A percentile compares a stretch with the other conserved stretches of the same genome.
phyloP scores from a whole-genome alignment of 768 basidiomycete genomes.

The Asterophora lycoperdoides region DNA sequence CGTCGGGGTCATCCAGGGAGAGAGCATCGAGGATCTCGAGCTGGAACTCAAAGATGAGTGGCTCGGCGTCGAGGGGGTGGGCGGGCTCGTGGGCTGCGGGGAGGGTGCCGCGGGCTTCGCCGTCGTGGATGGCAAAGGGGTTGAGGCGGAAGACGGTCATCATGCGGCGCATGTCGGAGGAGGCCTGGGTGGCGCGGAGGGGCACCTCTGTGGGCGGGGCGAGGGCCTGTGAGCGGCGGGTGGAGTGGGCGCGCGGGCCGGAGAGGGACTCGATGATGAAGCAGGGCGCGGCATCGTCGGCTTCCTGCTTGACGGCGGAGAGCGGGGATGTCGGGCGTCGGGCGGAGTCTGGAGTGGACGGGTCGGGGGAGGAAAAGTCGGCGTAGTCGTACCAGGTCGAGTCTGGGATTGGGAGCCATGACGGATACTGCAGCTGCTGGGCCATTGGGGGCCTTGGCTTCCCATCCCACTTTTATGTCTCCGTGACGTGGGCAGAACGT shows the following conservation, averaged over 20 bases:
- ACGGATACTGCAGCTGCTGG: too few relatives aligned
- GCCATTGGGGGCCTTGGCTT: too few relatives aligned
- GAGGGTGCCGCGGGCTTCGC: conserved; percentile 35
- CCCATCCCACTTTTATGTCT: conserved; percentile 9
- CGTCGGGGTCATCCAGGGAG: conserved; percentile 15
- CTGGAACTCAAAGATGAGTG: conserved; percentile 65
- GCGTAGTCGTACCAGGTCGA: not conserved
- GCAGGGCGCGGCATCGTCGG: conserved; percentile 33
- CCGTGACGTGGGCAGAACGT: conserved; percentile 20
- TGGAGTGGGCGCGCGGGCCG: conserved; percentile 15
- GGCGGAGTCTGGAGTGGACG: conserved; percentile 14
- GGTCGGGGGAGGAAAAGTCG: conserved; percentile 9
- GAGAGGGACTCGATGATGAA: conserved; percentile 43
- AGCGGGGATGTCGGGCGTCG: conserved; percentile 8
- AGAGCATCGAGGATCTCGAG: conserved; percentile 31
- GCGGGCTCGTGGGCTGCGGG: conserved; percentile 42
- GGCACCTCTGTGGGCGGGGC: conserved; percentile 65
- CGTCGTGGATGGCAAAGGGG: conserved; percentile 67
- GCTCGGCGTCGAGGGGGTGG: conserved; percentile 56
- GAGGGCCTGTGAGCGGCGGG: conserved; percentile 32
- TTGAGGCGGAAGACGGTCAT: conserved; percentile 78
- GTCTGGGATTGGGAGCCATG: too few relatives aligned
- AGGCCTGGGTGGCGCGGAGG: conserved; percentile 71
- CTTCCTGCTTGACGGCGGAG: conserved; percentile 34
- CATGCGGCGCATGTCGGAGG: conserved; percentile 65